Evolutionary conservation across 1,284 basidiomycete genomes (phyloP).

Genomic region (Mycena citricolor): DNA sequence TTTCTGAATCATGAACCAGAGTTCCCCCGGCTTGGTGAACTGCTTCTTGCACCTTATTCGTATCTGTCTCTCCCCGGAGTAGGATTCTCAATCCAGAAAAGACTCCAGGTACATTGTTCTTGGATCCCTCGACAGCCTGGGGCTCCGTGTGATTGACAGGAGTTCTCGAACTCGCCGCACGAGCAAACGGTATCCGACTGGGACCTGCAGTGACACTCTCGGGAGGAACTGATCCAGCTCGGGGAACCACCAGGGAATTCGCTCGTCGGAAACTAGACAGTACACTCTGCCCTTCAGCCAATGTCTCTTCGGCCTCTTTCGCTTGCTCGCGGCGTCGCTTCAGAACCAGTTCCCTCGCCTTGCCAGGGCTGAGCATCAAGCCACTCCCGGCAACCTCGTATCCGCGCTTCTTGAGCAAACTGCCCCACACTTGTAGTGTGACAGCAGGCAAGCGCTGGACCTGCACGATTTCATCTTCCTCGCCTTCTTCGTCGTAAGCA

Average conservation of each 20-base stretch:
- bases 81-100: constrained; percentile 58
- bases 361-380: constrained; percentile 17
- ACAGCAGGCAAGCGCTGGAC: constrained; percentile 56
- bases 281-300: constrained; percentile 38
- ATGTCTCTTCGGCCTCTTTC: constrained; percentile 16
- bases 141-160: background rate
- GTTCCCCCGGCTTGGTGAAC: constrained; percentile 58
- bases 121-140: constrained; percentile 4
- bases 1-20: constrained; percentile 44
- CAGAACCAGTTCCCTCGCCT: constrained; percentile 13
- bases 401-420: constrained; percentile 61
- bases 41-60: constrained; percentile 51
- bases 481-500: constrained; percentile 16
- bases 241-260: constrained; percentile 54
- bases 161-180: constrained; percentile 31
- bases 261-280: constrained; percentile 56
- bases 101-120: too few species aligned
- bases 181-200: constrained; percentile 49
- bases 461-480: constrained; percentile 53
- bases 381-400: constrained; percentile 43
- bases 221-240: constrained; percentile 25
- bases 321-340: constrained; percentile 5
- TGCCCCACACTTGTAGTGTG: constrained; percentile 66
- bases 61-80: constrained; percentile 63
- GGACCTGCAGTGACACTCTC: constrained; percentile 18